phyloP scores from a whole-genome alignment of 768 basidiomycete genomes.

The Naganishia onofrii region DNA sequence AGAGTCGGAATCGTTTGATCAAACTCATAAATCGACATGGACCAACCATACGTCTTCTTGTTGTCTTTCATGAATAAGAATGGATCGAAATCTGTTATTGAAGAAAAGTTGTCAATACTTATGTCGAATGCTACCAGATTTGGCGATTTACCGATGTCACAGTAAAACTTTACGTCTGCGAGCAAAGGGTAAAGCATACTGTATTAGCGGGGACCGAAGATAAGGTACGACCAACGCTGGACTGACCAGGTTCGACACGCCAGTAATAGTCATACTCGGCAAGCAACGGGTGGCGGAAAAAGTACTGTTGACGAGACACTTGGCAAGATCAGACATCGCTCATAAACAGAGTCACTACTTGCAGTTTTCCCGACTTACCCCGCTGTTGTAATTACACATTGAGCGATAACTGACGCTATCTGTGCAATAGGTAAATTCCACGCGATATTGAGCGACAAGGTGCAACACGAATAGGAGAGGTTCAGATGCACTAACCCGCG shows the following conservation, averaged over 20 bases:
- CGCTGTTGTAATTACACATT: neutral
- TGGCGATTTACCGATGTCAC: constrained; percentile 56
- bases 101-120: constrained; percentile 5
- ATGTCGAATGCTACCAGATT: neutral
- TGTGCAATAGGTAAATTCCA: neutral
- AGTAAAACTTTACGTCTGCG: constrained; percentile 68
- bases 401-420: constrained; percentile 3
- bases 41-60: constrained; percentile 84
- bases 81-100: constrained; percentile 63
- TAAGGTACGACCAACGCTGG: neutral
- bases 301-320: constrained; percentile 59
- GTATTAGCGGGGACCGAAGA: too few species aligned
- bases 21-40: constrained; percentile 74
- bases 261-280: constrained; percentile 80
- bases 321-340: neutral
- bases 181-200: constrained; percentile 57
- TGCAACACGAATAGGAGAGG: neutral
- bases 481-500: neutral
- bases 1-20: constrained; percentile 74
- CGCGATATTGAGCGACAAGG: neutral
- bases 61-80: constrained; percentile 76
- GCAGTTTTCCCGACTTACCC: constrained; percentile 58
- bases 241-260: constrained; percentile 66
- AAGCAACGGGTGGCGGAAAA: constrained; percentile 75
- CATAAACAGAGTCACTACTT: neutral